These are phyloP conservation scores for Podila minutissima DNA, from an alignment of 192 early-diverging fungal genomes.

Conservation along the genomic window DNA sequence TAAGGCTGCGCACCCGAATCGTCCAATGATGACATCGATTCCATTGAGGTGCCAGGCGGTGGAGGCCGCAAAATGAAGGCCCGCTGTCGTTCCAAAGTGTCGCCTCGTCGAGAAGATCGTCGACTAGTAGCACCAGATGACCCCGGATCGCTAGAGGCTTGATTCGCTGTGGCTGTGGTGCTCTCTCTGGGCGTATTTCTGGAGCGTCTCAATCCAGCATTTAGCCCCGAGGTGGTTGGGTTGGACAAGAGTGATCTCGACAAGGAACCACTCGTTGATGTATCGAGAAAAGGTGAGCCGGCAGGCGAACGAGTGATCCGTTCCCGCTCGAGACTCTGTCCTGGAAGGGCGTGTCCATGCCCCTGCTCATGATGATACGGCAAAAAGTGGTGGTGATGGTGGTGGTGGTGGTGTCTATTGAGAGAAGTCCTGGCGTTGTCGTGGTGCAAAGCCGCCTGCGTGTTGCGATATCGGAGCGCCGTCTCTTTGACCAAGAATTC, in stretches of 20 bases:
- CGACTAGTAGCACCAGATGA: background rate
- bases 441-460: constrained; percentile 11
- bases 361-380: background rate
- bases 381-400: background rate
- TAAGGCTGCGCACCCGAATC: background rate
- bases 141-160: background rate
- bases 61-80: constrained; percentile 24
- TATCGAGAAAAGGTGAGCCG: too few species aligned
- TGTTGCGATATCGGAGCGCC: constrained; percentile 27
- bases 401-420: constrained; percentile 27
- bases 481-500: constrained; percentile 48
- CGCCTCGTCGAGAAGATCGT: constrained; percentile 13
- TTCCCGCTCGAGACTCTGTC: too few species aligned
- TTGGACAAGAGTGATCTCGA: too few species aligned
- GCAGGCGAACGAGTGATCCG: too few species aligned
- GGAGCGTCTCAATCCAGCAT: too few species aligned
- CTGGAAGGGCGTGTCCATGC: too few species aligned
- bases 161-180: too few species aligned
- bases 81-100: constrained; percentile 22
- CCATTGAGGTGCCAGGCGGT: background rate
- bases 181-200: too few species aligned
- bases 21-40: constrained; percentile 9
- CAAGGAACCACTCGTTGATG: too few species aligned
- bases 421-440: background rate
- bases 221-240: too few species aligned